phyloP scores from a whole-genome alignment of 1,139 yeast species.

The Geotrichum restrictum region DNA sequence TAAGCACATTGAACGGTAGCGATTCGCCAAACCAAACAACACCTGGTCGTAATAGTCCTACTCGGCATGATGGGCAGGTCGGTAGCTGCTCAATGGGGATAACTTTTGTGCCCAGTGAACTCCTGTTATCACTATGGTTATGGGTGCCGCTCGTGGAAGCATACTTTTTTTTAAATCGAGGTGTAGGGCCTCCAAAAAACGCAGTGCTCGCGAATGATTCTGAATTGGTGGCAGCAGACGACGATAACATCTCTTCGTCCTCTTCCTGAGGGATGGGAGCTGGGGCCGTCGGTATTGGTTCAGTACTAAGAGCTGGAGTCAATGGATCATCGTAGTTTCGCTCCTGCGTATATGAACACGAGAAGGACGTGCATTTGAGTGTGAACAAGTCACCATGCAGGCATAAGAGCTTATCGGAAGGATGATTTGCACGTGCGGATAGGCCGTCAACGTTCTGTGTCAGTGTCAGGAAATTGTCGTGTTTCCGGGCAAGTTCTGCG shows the following conservation, averaged over 20 bases:
- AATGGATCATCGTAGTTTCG: constrained; percentile 59
- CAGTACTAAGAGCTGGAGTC: constrained; percentile 48
- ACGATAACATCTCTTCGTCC: constrained; percentile 36
- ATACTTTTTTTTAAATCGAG: constrained; percentile 2
- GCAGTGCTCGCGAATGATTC: neutral
- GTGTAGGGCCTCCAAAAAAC: constrained; percentile 12
- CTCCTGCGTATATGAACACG: constrained; percentile 58
- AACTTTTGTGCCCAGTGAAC: constrained; percentile 16
- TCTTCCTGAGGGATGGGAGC: constrained; percentile 1
- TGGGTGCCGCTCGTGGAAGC: no score
- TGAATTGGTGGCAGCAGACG: constrained; percentile 12
- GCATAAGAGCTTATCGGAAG: constrained; percentile 50
- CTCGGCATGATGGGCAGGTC: constrained; percentile 64
- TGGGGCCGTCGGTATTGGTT: neutral
- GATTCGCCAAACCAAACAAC: constrained; percentile 94
- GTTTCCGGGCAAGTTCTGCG: constrained; percentile 50
- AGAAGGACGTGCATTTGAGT: constrained; percentile 68
- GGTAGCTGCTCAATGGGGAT: constrained; percentile 59
- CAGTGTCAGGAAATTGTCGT: constrained; percentile 51
- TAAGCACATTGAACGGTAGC: constrained; percentile 58
- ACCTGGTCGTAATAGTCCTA: constrained; percentile 70
- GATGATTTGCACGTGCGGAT: constrained; percentile 61
- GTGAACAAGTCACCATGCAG: constrained; percentile 77
- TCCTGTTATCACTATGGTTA: neutral
- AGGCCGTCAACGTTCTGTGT: constrained; percentile 84